These are phyloP conservation scores for Manihot esculenta DNA, from an alignment of 441 rosid species.

Conservation along the genomic window DNA sequence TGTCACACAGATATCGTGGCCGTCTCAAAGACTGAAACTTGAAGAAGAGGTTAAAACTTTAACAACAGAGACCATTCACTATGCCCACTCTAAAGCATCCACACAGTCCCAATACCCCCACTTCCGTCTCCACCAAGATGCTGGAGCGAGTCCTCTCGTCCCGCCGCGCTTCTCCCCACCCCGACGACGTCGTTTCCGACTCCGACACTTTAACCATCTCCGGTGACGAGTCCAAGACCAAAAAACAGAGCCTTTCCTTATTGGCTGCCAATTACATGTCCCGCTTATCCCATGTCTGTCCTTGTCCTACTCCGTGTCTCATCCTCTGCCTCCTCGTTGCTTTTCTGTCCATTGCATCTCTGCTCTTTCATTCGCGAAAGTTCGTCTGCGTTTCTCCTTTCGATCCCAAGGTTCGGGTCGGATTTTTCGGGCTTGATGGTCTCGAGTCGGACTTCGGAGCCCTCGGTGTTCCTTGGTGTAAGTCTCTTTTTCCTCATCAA, in stretches of 20 bases:
- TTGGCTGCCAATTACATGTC: slow-evolving; percentile 56
- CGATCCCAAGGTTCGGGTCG: slow-evolving; percentile 66
- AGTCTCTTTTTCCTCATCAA: slow-evolving; percentile 30
- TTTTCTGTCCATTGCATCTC: slow-evolving; percentile 29
- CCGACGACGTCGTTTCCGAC: slow-evolving; percentile 39
- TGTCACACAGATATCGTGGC: no score
- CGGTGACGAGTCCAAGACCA: slow-evolving; percentile 78
- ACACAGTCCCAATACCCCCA: slow-evolving; percentile 16
- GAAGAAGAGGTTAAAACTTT: no score
- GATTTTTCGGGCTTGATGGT: slow-evolving; percentile 72
- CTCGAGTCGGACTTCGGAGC: slow-evolving; percentile 84
- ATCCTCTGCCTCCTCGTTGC: slow-evolving; percentile 46
- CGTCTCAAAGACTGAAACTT: no score
- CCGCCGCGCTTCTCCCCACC: slow-evolving; percentile 54
- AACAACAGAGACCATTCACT: not conserved
- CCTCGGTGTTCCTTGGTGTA: slow-evolving; percentile 99
- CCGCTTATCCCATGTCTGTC: slow-evolving; percentile 58
- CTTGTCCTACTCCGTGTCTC: slow-evolving; percentile 45
- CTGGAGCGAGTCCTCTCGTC: slow-evolving; percentile 70
- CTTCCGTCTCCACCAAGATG: slow-evolving; percentile 34
- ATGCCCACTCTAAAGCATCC: slow-evolving; percentile 17
- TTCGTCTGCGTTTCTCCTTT: slow-evolving; percentile 76
- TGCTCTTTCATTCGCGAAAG: slow-evolving; percentile 53
- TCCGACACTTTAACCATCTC: slow-evolving; percentile 34
- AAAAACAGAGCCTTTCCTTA: slow-evolving; percentile 59